Percentiles rank a stretch among this genome's conserved stretches.
Conservation (phyloP, 495 filamentous ascomycete species). For the Hypoxylon fragiforme region DNA sequence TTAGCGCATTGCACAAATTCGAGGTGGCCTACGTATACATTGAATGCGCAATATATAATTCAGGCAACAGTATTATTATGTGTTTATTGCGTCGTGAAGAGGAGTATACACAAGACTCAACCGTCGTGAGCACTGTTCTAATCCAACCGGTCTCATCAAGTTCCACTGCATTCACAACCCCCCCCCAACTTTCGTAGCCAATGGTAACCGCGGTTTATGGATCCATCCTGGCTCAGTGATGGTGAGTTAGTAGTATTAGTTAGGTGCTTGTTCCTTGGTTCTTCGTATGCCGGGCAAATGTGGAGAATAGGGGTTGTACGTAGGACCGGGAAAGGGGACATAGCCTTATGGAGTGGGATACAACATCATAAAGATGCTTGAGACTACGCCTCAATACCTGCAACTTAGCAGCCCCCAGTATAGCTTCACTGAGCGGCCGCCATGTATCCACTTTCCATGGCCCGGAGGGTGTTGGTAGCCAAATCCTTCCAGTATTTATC, state of each 20-base stretch:
- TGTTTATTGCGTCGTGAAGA: not conserved
- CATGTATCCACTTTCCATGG: constrained; percentile 5
- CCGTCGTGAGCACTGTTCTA: constrained; percentile 4
- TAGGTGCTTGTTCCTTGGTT: not conserved
- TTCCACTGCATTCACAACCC: not conserved
- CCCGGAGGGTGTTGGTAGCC: constrained; percentile 1
- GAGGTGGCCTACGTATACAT: constrained; percentile 9
- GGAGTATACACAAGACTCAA: constrained; percentile 19
- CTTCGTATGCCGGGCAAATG: constrained; percentile 3
- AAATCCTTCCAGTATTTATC: not conserved
- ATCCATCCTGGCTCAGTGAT: not conserved
- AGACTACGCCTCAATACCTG: not conserved
- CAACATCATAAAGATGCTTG: constrained; percentile 3
- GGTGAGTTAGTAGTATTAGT: not conserved
- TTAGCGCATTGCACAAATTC: too few relatives aligned
- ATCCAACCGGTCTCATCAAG: constrained; percentile 12
- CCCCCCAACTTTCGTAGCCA: constrained; percentile 9
- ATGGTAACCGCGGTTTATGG: constrained; percentile 1
- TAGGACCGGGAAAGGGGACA: constrained; percentile 8
- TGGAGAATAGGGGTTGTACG: constrained; percentile 1
- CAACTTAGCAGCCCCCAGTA: constrained; percentile 8
- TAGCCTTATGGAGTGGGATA: constrained; percentile 4
- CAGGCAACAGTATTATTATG: constrained; percentile 21
- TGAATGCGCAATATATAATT: constrained; percentile 20
- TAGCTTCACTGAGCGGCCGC: constrained; percentile 12